These are phyloP conservation scores for Lipomyces chichibuensis DNA, from an alignment of 805 yeast species.

Conservation along the genomic window DNA sequence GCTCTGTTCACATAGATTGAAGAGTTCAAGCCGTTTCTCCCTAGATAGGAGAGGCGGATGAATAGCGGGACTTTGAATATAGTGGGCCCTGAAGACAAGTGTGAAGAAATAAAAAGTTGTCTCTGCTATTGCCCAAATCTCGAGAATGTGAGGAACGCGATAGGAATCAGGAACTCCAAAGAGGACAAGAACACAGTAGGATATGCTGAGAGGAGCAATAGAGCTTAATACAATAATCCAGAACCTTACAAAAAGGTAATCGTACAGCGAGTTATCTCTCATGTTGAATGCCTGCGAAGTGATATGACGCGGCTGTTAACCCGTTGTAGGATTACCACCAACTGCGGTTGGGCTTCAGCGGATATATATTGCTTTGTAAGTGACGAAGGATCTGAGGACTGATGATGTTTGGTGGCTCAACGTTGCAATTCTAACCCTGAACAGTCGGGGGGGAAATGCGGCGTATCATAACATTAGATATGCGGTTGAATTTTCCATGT, in stretches of 20 bases:
- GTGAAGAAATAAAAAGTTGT: background rate
- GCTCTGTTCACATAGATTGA: background rate
- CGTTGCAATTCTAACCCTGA: too few species aligned
- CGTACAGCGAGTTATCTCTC: constrained; percentile 2
- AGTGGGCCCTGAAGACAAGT: background rate
- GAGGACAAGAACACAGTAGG: background rate
- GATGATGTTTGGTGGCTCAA: too few species aligned
- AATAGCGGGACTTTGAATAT: constrained; percentile 6
- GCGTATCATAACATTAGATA: too few species aligned
- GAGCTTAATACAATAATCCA: constrained; percentile 5
- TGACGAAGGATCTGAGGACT: too few species aligned
- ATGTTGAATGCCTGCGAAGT: background rate
- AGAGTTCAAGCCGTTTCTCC: constrained; percentile 1
- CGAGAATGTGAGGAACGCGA: background rate
- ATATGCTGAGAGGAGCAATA: constrained; percentile 8
- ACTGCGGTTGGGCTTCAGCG: too few species aligned
- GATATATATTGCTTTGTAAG: too few species aligned
- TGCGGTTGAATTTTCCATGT: too few species aligned
- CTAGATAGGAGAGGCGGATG: constrained; percentile 1
- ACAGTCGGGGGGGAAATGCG: too few species aligned
- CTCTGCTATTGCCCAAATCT: constrained; percentile 3
- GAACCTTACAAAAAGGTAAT: constrained; percentile 1
- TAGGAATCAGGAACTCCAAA: background rate
- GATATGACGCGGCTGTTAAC: background rate
- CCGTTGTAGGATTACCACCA: too few species aligned